Evolutionary conservation across 345 rosid genomes (phyloP), one percentile per base, ranked within the genome.

Genomic region (Anacardium occidentale): DNA sequence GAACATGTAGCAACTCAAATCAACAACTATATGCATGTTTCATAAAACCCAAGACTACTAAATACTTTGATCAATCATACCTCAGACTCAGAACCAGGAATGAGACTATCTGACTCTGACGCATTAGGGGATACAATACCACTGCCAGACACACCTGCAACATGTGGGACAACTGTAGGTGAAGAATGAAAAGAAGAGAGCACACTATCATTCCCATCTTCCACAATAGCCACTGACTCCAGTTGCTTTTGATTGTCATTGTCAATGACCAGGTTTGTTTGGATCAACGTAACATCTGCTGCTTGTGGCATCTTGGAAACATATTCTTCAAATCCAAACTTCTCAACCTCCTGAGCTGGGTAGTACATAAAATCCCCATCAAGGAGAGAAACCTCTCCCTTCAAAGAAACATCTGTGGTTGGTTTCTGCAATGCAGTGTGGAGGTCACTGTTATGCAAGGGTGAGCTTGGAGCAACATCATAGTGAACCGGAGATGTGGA

Each of bases 21-120:
- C 76, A 14, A 70, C 22, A 22, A 56, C 15, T 24, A 74, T 32
- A 50, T 24, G 45, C 54, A 50, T 10, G 60, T 42, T 56, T 32
- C 20, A 45, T 22, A 69, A 59, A 58, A 66, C 29, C 5, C 22
- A 42, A n/a, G 22, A 8, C 14, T 40, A 15, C 10, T 50, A 37
- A 26, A 24, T 6, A 57, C 52, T 54, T 71, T 18, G 50, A 62
- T 6, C 32, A 58, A 48, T 48, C 40, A 55, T 75, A 82, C 87
- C 81, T 71, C 75, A 45, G 54, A 76, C 66, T 79, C 80, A 61
- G 67, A 77, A 60, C 81, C 82, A 42, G 58, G 72, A 74, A 76
- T 26, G 40, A 59, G 55, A 68, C 73, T 68, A 58, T 76, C 77
- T 15, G 72, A 55, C 50, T 74, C 75, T 34, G 75, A 24, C 14